phyloP scores from a whole-genome alignment of 179 eudicot species.

The Corrigiola litoralis region DNA sequence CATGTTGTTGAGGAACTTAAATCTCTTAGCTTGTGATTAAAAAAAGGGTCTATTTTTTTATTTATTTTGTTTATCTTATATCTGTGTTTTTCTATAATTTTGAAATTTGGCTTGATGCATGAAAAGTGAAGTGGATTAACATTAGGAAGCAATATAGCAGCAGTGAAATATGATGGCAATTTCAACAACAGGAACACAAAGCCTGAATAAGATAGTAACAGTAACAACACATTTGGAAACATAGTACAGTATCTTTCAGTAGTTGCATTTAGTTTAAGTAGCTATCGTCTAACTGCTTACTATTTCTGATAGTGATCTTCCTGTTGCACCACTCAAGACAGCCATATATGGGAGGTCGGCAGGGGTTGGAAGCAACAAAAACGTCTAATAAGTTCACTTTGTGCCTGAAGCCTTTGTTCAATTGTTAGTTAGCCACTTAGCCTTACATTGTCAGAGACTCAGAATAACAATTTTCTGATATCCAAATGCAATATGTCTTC shows the following conservation, averaged over 20 bases:
- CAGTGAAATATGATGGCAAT: slow-evolving; percentile 23
- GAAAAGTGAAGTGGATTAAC: slow-evolving; percentile 22
- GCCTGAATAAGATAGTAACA: slow-evolving; percentile 8
- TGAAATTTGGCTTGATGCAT: slow-evolving; percentile 5
- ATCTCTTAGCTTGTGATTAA: background rate
- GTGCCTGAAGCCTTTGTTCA: background rate
- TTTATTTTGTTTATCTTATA: background rate
- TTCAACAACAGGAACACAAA: slow-evolving; percentile 26
- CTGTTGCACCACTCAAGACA: too few relatives aligned
- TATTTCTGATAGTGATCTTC: too few relatives aligned
- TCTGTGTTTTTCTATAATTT: background rate
- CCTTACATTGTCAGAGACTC: background rate
- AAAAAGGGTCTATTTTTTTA: background rate
- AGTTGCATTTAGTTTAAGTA: too few relatives aligned
- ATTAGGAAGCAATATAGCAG: slow-evolving; percentile 21
- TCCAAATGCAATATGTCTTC: too few relatives aligned
- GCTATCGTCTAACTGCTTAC: too few relatives aligned
- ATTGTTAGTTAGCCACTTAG: too few relatives aligned
- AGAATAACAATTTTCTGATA: slow-evolving; percentile 4
- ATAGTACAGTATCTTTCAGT: too few relatives aligned
- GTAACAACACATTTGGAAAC: slow-evolving; percentile 2
- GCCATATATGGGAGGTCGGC: too few relatives aligned
- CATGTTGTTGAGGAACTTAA: too few relatives aligned
- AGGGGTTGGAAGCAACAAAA: background rate
- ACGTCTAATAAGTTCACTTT: background rate